Evolutionary conservation across 108 stramenopile species (phyloP).

Genomic region (Cyclotella choctawhatcheeana): DNA sequence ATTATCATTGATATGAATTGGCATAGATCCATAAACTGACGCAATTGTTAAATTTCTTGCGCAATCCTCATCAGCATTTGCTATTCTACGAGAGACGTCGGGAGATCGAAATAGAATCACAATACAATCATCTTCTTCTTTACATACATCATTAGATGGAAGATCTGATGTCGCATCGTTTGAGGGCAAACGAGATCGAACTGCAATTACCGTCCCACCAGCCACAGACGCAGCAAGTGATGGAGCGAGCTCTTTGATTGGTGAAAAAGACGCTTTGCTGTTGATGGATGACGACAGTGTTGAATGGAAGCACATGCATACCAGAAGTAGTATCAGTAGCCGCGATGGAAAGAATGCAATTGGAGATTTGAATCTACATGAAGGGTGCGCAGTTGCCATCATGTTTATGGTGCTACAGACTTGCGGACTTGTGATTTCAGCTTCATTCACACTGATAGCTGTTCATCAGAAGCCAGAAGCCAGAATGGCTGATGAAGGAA

Average conservation of each 20-base stretch:
- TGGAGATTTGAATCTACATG: too few species aligned
- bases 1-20: not conserved
- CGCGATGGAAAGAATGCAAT: too few species aligned
- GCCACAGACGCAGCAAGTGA: constrained; percentile 54
- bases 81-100: not conserved
- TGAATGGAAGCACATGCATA: not conserved
- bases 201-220: constrained; percentile 50
- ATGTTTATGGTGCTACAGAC: too few species aligned
- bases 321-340: not conserved
- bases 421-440: too few species aligned
- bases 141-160: not conserved
- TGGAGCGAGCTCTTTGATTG: constrained; percentile 44
- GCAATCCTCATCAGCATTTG: not conserved
- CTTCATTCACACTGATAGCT: too few species aligned
- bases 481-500: too few species aligned
- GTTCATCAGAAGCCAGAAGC: too few species aligned
- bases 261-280: constrained; percentile 28
- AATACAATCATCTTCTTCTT: constrained; percentile 33
- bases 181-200: constrained; percentile 16
- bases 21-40: constrained; percentile 26
- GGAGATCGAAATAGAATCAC: constrained; percentile 49
- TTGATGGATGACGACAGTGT: not conserved
- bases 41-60: constrained; percentile 32
- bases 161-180: not conserved
- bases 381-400: too few species aligned